These are phyloP conservation scores for Phytophthora macrochlamydospora DNA, from an alignment of 352 stramenopile genomes.

Conservation along the genomic window DNA sequence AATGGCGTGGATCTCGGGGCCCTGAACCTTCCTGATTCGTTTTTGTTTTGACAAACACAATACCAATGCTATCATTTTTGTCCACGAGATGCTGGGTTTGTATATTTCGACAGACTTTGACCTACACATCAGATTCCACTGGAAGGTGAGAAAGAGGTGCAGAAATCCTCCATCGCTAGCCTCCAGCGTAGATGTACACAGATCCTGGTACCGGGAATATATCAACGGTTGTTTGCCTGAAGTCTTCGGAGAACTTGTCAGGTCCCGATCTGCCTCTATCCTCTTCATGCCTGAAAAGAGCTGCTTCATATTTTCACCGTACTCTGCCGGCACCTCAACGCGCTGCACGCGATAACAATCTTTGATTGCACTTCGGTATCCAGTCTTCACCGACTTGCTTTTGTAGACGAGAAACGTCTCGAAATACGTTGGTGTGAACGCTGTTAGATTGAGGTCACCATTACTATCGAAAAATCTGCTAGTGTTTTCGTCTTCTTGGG, in stretches of 20 bases:
- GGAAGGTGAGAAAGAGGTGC: slow-evolving; percentile 25
- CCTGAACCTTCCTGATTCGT: slow-evolving; percentile 20
- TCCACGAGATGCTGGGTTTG: slow-evolving; percentile 9
- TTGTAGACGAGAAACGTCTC: background rate
- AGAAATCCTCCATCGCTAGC: slow-evolving; percentile 18
- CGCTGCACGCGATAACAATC: slow-evolving; percentile 8
- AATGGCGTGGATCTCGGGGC: slow-evolving; percentile 10
- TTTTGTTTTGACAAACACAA: slow-evolving; percentile 21
- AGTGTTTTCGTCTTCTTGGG: background rate
- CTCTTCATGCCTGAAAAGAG: slow-evolving; percentile 23
- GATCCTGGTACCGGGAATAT: slow-evolving; percentile 9
- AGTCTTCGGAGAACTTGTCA: background rate
- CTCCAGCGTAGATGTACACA: slow-evolving; percentile 1
- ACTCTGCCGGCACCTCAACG: slow-evolving; percentile 2
- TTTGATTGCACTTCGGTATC: slow-evolving; percentile 17
- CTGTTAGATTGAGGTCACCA: background rate
- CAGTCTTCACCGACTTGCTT: background rate
- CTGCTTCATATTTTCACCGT: slow-evolving; percentile 6
- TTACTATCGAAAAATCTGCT: background rate
- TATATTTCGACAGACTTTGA: slow-evolving; percentile 28
- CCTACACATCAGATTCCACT: slow-evolving; percentile 40
- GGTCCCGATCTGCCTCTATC: slow-evolving; percentile 7
- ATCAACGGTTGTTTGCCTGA: slow-evolving; percentile 15
- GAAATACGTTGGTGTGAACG: background rate
- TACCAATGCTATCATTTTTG: slow-evolving; percentile 15